Conservation (phyloP, 306 rosid species). For the Vigna mungo region DNA sequence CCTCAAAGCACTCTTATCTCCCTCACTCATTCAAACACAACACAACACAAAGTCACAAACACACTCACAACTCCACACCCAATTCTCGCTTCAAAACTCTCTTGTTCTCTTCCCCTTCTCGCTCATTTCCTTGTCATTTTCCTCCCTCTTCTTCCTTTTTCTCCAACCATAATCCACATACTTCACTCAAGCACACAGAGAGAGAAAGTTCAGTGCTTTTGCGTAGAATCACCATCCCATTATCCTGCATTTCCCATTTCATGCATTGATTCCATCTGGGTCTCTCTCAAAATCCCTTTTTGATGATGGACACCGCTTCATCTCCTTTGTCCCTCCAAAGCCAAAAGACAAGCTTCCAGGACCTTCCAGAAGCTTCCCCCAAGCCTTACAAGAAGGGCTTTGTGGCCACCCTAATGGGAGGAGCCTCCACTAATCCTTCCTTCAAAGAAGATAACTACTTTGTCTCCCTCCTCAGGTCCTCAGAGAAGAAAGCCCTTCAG, state of each 20-base stretch:
- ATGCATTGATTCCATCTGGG: slow-evolving; percentile 55
- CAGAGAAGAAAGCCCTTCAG: slow-evolving; percentile 77
- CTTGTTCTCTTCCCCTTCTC: background rate
- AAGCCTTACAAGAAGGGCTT: slow-evolving; percentile 74
- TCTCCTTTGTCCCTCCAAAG: slow-evolving; percentile 50
- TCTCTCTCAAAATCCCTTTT: slow-evolving; percentile 44
- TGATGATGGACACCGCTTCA: slow-evolving; percentile 69
- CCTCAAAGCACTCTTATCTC: background rate
- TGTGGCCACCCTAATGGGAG: slow-evolving; percentile 71
- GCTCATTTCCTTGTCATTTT: slow-evolving; percentile 11
- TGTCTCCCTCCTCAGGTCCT: slow-evolving; percentile 67
- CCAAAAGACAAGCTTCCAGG: slow-evolving; percentile 51
- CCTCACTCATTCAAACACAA: slow-evolving; percentile 21
- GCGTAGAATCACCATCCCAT: slow-evolving; percentile 31
- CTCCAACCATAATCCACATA: background rate
- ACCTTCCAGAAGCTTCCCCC: slow-evolving; percentile 65
- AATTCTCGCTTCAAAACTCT: slow-evolving; percentile 48
- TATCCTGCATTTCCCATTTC: slow-evolving; percentile 31
- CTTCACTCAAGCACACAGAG: background rate
- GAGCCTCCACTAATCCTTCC: slow-evolving; percentile 59
- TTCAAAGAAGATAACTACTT: slow-evolving; percentile 86
- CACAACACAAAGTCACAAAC: background rate
- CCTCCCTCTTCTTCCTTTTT: background rate
- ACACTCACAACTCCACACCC: slow-evolving; percentile 51
- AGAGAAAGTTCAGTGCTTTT: slow-evolving; percentile 36